Evolutionary conservation across 148 eudicot genomes (phyloP).

Genomic region (Dysphania ambrosioides): DNA sequence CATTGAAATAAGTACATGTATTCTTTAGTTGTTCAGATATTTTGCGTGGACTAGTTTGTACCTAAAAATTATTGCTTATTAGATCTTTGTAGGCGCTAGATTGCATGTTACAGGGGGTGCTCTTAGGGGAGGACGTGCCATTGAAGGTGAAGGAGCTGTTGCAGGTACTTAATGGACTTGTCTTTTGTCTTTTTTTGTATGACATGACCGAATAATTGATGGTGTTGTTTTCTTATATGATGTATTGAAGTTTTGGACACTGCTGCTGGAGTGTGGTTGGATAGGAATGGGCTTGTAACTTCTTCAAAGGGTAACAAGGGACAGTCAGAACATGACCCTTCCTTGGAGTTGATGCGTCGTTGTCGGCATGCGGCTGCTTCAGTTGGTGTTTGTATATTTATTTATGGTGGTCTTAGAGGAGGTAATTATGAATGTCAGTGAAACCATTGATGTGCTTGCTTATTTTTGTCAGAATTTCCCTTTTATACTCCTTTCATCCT

Average conservation of each 20-base stretch:
- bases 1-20: neutral
- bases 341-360: constrained; percentile 84
- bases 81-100: constrained; percentile 98
- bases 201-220: neutral
- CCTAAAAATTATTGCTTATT: constrained; percentile 33
- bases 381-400: constrained; percentile 62
- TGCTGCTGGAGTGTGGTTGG: constrained; percentile 99
- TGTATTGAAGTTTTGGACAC: constrained; percentile 79
- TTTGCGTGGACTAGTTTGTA: constrained; percentile 6
- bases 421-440: constrained; percentile 36
- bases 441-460: neutral
- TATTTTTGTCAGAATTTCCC: neutral
- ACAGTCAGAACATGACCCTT: constrained; percentile 55
- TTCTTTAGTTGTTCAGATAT: neutral
- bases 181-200: neutral
- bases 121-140: constrained; percentile 83
- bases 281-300: constrained; percentile 85
- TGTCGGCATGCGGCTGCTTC: constrained; percentile 98
- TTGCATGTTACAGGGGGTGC: constrained; percentile 97
- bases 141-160: constrained; percentile 83
- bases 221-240: neutral
- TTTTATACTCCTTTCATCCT: neutral
- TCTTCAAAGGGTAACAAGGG: constrained; percentile 64
- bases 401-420: constrained; percentile 93
- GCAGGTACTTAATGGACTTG: constrained; percentile 52